Percentiles rank a stretch among this genome's conserved stretches.
phyloP scores from a whole-genome alignment of 225 moss, liverwort and hornwort genomes.

The Antitrichia curtipendula region DNA sequence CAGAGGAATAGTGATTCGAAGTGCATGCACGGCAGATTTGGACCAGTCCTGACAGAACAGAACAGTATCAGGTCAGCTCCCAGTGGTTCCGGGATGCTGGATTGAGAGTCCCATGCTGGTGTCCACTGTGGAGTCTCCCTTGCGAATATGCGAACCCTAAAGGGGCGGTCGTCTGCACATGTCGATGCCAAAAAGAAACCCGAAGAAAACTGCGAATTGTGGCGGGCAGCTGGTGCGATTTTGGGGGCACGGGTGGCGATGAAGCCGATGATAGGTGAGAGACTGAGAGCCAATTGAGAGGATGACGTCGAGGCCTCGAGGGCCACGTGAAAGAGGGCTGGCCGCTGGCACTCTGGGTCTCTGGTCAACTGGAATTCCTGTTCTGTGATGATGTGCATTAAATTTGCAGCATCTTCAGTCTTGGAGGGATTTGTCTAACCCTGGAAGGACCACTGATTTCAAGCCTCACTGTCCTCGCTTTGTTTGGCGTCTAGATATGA shows the following conservation, averaged over 20 bases:
- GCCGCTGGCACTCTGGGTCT: background rate
- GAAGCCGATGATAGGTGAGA: background rate
- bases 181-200: background rate
- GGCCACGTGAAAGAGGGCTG: background rate
- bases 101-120: background rate
- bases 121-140: background rate
- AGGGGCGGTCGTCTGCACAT: background rate
- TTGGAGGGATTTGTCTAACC: too few relatives aligned
- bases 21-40: background rate
- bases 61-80: background rate
- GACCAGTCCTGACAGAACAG: background rate
- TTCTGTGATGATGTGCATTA: too few relatives aligned
- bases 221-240: background rate
- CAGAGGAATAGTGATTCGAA: background rate
- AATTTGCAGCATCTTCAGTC: too few relatives aligned
- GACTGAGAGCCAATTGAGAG: background rate
- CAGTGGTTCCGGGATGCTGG: background rate
- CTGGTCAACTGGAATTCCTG: too few relatives aligned
- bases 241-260: background rate
- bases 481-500: too few relatives aligned
- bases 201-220: background rate
- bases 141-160: background rate
- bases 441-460: too few relatives aligned
- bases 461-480: too few relatives aligned
- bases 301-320: background rate